Percentiles rank a stretch among this genome's conserved stretches.
Evolutionary conservation across 345 rosid genomes (phyloP).

Genomic region (Mallotus nudiflorus): DNA sequence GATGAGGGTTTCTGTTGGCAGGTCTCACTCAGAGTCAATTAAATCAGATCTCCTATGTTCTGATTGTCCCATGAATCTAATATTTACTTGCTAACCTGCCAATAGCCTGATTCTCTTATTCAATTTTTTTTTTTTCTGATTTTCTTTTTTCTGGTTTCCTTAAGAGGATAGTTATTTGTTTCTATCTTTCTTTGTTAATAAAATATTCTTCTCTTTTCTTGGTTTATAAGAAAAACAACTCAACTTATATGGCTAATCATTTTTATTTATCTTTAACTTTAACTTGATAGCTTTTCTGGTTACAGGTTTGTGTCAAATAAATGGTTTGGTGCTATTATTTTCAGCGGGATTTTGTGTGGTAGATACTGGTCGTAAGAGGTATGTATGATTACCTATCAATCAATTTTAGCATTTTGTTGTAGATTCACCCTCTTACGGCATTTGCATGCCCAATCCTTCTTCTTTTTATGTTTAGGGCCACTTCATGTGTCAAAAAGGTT

Average conservation of each 20-base stretch:
- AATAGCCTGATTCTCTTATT: no score
- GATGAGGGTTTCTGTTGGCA: no score
- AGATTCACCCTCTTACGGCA: no score
- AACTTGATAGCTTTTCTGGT: conserved; percentile 10
- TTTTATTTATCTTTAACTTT: not conserved
- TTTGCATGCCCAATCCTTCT: not conserved
- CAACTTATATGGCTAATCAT: not conserved
- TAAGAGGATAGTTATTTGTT: no score
- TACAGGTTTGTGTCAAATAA: conserved; percentile 86
- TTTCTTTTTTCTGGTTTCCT: no score
- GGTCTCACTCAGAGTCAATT: no score
- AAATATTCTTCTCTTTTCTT: not conserved
- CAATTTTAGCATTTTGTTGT: not conserved
- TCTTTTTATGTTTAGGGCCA: not conserved
- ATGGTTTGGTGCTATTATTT: conserved; percentile 85
- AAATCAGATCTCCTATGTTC: no score
- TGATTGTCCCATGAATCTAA: no score
- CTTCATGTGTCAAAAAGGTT: not conserved
- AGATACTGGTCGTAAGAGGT: conserved; percentile 35
- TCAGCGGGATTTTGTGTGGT: conserved; percentile 73
- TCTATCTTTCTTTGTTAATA: no score
- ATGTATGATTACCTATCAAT: not conserved
- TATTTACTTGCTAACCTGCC: no score
- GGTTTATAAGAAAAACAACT: not conserved
- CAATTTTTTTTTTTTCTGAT: no score